Percentiles rank a stretch among this genome's conserved stretches.
phyloP scores from a whole-genome alignment of 2,329 filamentous ascomycete species.

The Diplodia intermedia region DNA sequence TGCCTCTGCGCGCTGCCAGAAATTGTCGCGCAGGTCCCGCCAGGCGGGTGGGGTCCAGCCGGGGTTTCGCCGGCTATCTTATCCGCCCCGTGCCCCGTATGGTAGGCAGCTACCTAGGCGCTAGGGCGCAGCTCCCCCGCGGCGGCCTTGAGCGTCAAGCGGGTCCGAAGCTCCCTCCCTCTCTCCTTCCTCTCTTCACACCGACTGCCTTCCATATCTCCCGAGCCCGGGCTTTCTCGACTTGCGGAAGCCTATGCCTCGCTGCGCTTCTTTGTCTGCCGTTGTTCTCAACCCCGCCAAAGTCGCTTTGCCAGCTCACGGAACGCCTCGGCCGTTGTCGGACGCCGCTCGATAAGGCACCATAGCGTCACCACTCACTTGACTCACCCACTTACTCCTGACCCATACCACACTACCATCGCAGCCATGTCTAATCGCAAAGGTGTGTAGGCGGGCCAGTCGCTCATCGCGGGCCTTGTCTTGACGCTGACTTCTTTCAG shows the following conservation, averaged over 20 bases:
- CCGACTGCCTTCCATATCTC: not conserved
- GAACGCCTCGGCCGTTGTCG: slow-evolving; percentile 25
- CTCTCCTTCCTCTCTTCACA: slow-evolving; percentile 11
- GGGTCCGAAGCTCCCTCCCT: slow-evolving; percentile 11
- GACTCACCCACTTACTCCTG: slow-evolving; percentile 17
- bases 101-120: slow-evolving; percentile 2
- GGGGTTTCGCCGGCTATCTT: slow-evolving; percentile 27
- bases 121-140: slow-evolving; percentile 30
- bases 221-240: slow-evolving; percentile 2
- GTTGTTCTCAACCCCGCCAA: not conserved
- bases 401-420: slow-evolving; percentile 10
- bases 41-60: slow-evolving; percentile 12
- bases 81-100: slow-evolving; percentile 16
- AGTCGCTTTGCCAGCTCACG: not conserved
- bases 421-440: slow-evolving; percentile 27
- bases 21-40: slow-evolving; percentile 18
- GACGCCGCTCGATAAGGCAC: slow-evolving; percentile 27
- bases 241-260: not conserved
- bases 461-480: slow-evolving; percentile 32
- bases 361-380: slow-evolving; percentile 27
- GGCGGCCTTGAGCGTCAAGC: slow-evolving; percentile 14
- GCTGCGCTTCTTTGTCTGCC: slow-evolving; percentile 7
- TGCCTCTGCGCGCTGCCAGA: slow-evolving; percentile 17
- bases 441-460: slow-evolving; percentile 35
- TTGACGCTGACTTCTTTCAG: slow-evolving; percentile 49